These are phyloP conservation scores for Pistacia atlantica DNA, from an alignment of 345 rosid species.

Conservation along the genomic window DNA sequence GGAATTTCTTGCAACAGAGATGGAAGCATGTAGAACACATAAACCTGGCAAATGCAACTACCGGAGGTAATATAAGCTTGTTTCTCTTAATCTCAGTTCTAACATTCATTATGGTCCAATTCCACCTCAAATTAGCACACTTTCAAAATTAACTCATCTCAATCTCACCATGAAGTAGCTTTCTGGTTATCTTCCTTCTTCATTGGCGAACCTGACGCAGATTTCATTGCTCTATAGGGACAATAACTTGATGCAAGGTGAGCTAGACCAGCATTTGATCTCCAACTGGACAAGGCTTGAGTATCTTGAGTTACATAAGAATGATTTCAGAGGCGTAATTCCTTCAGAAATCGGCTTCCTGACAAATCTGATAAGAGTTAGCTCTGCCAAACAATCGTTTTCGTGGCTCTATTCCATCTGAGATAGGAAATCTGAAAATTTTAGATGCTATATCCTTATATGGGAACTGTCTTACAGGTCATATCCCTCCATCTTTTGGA, in stretches of 20 bases:
- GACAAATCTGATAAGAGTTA: conserved; percentile 10
- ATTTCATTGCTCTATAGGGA: conserved; percentile 11
- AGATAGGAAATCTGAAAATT: neutral
- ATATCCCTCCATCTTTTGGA: conserved; percentile 14
- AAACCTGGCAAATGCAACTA: neutral
- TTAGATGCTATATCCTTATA: conserved; percentile 8
- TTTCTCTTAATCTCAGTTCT: conserved; percentile 1
- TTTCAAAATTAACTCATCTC: conserved; percentile 9
- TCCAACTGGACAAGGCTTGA: neutral
- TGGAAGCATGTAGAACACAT: conserved; percentile 1
- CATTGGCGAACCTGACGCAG: conserved; percentile 9
- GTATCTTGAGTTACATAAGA: neutral
- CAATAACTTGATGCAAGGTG: conserved; percentile 12
- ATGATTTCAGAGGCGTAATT: neutral
- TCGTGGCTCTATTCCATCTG: neutral
- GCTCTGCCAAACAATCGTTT: neutral
- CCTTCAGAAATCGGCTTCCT: conserved; percentile 15
- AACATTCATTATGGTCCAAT: conserved; percentile 1
- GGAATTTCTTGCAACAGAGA: conserved; percentile 14
- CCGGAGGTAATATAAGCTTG: conserved; percentile 7
- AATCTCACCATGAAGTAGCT: conserved; percentile 7
- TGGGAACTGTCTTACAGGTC: conserved; percentile 9
- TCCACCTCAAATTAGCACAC: neutral
- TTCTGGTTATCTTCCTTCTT: conserved; percentile 17
- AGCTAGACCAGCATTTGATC: neutral